Evolutionary conservation across 192 early-diverging fungal genomes (phyloP), one percentile per base, ranked within the genome.

Genomic region (Podila clonocystis): DNA sequence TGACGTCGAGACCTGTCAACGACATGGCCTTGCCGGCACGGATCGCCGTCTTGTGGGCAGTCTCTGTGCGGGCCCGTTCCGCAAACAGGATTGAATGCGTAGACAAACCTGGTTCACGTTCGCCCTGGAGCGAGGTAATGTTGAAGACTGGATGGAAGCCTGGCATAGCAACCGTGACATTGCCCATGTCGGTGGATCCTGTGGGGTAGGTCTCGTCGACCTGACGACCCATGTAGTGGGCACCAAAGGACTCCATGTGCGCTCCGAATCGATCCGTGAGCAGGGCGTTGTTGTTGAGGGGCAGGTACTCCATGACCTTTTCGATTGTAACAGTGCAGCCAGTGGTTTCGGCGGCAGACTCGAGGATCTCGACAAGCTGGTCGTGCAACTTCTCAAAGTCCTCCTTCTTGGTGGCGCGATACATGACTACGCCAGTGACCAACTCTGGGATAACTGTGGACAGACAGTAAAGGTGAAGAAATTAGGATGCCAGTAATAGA

Each of bases 131-230:
- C 4, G 88, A 91, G 24, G 89, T 86, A 65, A 90, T 90, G 28
- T 87, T 85, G 65, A 86, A 82, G 2, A 76, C 72, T 50, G 87
- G 84, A 63, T 93, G 92, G 67, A 91, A 77, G 7, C 88, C 87
- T 29, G 93, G 91, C 26, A 91, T 76, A 29, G 75, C 83, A 45
- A 90, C 79, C 8, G 90, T 91, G 26, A 95, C 82, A 58, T 95
- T 94, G 29, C 93, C 94, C 83, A 93, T 90, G 67, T 94, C 94
- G 4, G 93, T 92, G 9, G 86, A 88, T 22, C 89, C 93, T 7
- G 72, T 69, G 50, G 71, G 65, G 5, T 69, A 62, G 1, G 63
- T 38, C 29, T 82, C 77, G 57, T 87, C 82, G 11, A 79, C 70
- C 24, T 74, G 73, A 9, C 77, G 76, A 17, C 73, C 26, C 4